phyloP scores from a whole-genome alignment of 2,329 filamentous ascomycete genomes.

The Huntiella savannae region DNA sequence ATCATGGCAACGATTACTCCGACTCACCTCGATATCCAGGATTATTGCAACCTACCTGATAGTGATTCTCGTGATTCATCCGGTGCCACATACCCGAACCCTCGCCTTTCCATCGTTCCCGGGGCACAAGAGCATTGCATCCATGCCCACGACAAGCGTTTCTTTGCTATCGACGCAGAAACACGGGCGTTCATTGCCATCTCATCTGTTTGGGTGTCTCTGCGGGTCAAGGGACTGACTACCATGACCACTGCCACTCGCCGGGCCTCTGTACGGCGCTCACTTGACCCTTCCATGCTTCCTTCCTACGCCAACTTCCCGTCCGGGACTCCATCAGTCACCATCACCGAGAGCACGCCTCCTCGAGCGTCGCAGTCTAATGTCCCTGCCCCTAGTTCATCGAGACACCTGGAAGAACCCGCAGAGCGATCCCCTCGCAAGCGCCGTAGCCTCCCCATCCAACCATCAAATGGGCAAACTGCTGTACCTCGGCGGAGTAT shows the following conservation, averaged over 20 bases:
- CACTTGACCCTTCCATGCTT: neutral
- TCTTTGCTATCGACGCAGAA: constrained; percentile 13
- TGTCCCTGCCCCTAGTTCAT: too few relatives aligned
- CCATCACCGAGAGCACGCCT: neutral
- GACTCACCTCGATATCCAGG: constrained; percentile 46
- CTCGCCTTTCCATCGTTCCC: constrained; percentile 3
- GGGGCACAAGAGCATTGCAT: neutral
- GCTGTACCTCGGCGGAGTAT: constrained; percentile 12
- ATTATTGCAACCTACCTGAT: constrained; percentile 18
- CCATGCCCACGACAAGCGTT: constrained; percentile 7
- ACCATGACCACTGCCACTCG: constrained; percentile 3
- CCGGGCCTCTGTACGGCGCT: constrained; percentile 3
- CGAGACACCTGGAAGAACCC: too few relatives aligned
- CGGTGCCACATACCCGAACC: neutral
- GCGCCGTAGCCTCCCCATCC: constrained; percentile 4
- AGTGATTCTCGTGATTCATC: neutral
- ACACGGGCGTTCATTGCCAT: constrained; percentile 14
- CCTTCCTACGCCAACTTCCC: constrained; percentile 1
- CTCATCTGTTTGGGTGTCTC: constrained; percentile 15
- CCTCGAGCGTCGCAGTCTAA: too few relatives aligned
- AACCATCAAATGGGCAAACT: neutral
- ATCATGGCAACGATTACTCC: constrained; percentile 51
- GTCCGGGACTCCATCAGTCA: neutral
- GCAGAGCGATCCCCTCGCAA: neutral
- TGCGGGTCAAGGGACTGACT: constrained; percentile 13